These are phyloP conservation scores for Linum lewisii DNA, from an alignment of 345 rosid genomes.

Conservation along the genomic window DNA sequence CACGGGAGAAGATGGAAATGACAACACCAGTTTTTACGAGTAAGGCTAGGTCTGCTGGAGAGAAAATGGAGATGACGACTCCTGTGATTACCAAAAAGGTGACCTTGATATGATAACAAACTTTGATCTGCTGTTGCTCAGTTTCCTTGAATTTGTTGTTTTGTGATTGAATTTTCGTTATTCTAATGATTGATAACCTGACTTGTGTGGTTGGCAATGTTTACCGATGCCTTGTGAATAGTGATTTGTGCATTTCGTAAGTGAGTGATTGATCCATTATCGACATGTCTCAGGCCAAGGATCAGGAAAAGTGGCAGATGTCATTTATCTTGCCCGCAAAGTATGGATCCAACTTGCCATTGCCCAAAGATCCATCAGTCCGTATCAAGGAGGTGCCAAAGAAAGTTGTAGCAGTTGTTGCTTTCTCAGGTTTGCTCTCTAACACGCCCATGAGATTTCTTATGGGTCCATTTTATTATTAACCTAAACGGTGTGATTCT, in stretches of 20 bases:
- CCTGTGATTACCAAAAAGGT: constrained; percentile 84
- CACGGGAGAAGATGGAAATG: constrained; percentile 75
- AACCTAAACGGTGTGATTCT: constrained; percentile 7
- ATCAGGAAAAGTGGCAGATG: constrained; percentile 74
- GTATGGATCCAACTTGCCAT: constrained; percentile 66
- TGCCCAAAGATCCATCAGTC: constrained; percentile 70
- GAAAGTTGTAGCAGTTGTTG: constrained; percentile 61
- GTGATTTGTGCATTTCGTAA: neutral
- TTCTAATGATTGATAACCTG: too few species aligned
- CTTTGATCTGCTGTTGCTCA: neutral
- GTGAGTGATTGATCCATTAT: neutral
- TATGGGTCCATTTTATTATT: neutral
- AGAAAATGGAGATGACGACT: constrained; percentile 86
- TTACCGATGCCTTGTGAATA: too few species aligned
- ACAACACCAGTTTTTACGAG: constrained; percentile 79
- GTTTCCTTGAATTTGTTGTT: neutral
- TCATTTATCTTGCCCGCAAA: constrained; percentile 87
- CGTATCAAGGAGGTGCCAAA: constrained; percentile 58
- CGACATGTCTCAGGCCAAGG: constrained; percentile 30
- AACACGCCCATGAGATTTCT: neutral
- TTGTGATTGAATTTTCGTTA: neutral
- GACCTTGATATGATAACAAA: constrained; percentile 1
- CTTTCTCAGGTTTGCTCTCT: constrained; percentile 61
- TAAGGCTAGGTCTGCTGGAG: constrained; percentile 46
- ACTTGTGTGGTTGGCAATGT: too few species aligned